A percentile compares a stretch with the other conserved stretches of the same genome.
Conservation (phyloP, 495 filamentous ascomycete genomes). For the Penicillium ucsense region DNA sequence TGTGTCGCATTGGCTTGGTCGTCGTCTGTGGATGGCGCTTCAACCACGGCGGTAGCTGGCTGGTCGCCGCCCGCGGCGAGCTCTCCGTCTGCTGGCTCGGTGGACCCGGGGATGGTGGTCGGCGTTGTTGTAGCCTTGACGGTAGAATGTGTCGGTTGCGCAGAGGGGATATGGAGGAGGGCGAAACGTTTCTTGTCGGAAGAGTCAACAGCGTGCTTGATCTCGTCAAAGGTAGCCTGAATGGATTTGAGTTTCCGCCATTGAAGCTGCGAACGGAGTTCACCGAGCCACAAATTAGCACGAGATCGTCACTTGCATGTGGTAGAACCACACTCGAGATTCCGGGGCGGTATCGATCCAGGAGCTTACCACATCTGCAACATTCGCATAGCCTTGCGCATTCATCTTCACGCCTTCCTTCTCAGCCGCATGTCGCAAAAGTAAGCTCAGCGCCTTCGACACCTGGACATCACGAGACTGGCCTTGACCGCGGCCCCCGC, state of each 20-base stretch:
- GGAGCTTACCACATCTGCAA: conserved; percentile 62
- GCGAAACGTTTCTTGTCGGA: conserved; percentile 90
- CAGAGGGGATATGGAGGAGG: conserved; percentile 39
- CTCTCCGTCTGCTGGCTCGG: conserved; percentile 7
- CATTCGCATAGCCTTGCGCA: conserved; percentile 66
- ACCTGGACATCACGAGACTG: conserved; percentile 50
- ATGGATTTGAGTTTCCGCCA: conserved; percentile 61
- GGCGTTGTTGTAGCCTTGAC: conserved; percentile 8
- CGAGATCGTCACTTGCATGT: background rate
- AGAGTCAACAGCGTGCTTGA: conserved; percentile 55
- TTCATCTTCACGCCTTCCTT: conserved; percentile 69
- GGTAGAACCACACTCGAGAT: no score
- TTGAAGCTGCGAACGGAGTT: conserved; percentile 41
- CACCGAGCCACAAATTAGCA: no score
- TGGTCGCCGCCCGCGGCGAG: conserved; percentile 2
- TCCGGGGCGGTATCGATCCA: background rate
- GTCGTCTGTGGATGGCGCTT: conserved; percentile 12
- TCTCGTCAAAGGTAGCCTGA: conserved; percentile 61
- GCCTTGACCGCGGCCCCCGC: conserved; percentile 13
- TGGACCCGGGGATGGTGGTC: conserved; percentile 1
- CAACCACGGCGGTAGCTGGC: conserved; percentile 3
- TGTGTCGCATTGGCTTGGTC: conserved; percentile 19
- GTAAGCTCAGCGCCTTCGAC: conserved; percentile 69
- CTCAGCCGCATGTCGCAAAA: conserved; percentile 77
- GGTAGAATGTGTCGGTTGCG: conserved; percentile 10